Evolutionary conservation across 257 asterid genomes (phyloP).

Genomic region (Scutellaria minor): DNA sequence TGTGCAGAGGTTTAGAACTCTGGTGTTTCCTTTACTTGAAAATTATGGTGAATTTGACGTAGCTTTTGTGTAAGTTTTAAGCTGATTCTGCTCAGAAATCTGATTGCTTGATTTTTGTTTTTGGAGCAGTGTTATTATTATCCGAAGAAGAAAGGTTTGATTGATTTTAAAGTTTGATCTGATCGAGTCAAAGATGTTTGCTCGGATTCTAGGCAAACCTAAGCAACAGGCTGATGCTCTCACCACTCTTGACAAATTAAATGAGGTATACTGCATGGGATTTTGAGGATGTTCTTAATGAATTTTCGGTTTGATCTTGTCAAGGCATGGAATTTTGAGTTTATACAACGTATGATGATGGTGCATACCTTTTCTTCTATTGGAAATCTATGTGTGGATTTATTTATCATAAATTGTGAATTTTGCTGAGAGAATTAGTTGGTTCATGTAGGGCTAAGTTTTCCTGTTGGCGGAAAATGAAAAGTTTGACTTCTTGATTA

Average conservation of each 20-base stretch:
- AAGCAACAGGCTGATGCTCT: conserved; percentile 68
- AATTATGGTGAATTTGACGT: conserved; percentile 14
- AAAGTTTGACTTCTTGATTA: conserved; percentile 8
- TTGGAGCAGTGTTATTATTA: background rate
- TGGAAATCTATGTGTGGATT: background rate
- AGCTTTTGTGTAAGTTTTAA: background rate
- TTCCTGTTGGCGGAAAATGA: background rate
- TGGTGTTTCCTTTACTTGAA: background rate
- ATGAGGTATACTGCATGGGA: conserved; percentile 55
- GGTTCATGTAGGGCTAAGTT: background rate
- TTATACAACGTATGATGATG: background rate
- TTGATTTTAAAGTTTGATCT: conserved; percentile 29
- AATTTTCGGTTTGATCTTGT: background rate
- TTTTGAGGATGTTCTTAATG: background rate
- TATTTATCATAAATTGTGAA: background rate
- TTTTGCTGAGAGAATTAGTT: background rate
- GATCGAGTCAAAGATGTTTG: conserved; percentile 52
- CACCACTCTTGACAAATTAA: conserved; percentile 60
- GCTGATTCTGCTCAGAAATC: background rate
- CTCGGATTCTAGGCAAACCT: conserved; percentile 64
- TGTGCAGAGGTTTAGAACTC: background rate
- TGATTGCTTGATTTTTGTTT: conserved; percentile 16
- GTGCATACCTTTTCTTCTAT: background rate
- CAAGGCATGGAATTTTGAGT: background rate
- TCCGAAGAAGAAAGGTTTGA: conserved; percentile 20